Conservation (phyloP, 2,329 filamentous ascomycete genomes). For the Alternaria incomplexa region DNA sequence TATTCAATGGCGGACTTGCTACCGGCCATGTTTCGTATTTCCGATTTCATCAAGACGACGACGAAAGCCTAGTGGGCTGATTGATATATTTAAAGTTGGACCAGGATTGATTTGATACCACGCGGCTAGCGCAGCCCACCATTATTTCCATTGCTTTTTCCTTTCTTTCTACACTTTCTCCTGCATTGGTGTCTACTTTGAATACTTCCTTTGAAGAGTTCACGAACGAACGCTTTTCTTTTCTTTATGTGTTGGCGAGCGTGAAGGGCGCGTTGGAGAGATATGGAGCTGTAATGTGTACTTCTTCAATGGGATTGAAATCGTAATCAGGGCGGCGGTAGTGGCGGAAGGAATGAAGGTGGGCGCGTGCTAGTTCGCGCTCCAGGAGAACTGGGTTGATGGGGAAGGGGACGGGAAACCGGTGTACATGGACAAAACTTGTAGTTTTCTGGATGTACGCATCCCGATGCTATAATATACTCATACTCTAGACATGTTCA, state of each 20-base stretch:
- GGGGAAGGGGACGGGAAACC: not conserved
- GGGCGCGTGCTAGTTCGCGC: not conserved
- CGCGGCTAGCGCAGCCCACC: slow-evolving; percentile 13
- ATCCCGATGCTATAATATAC: not conserved
- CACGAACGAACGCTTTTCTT: not conserved
- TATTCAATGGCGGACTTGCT: not conserved
- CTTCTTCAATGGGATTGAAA: not conserved
- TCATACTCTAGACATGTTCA: not conserved
- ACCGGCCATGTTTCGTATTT: not conserved
- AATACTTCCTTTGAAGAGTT: not conserved
- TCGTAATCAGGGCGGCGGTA: not conserved
- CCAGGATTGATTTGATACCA: slow-evolving; percentile 12
- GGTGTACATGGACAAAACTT: not conserved
- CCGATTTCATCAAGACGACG: not conserved
- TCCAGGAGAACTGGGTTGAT: not conserved
- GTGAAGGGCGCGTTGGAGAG: not conserved
- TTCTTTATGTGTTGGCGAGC: not conserved
- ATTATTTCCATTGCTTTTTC: slow-evolving; percentile 1
- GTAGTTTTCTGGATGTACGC: not conserved
- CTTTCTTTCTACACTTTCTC: slow-evolving; percentile 1
- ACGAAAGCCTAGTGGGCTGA: not conserved
- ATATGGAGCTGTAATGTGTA: not conserved
- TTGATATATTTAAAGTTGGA: not conserved
- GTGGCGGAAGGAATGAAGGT: not conserved
- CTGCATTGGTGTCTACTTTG: not conserved